phyloP scores from a whole-genome alignment of 192 early-diverging fungal genomes.

The Jimgerdemannia flammicorona region DNA sequence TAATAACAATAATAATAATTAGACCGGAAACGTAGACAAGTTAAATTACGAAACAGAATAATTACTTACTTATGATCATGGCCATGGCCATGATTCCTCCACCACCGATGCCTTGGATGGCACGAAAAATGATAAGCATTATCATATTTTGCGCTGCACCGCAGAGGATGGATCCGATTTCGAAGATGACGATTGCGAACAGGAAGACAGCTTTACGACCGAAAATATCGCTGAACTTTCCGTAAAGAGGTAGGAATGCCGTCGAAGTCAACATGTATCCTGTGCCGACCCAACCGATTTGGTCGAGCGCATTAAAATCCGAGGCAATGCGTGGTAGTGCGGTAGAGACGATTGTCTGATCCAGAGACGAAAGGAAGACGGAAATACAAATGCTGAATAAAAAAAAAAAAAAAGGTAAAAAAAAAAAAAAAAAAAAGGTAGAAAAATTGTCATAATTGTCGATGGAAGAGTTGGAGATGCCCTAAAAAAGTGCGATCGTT shows the following conservation, averaged over 20 bases:
- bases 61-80: too few species aligned
- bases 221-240: constrained; percentile 69
- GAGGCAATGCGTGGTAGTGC: constrained; percentile 64
- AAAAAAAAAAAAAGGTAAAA: neutral
- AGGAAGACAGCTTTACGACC: constrained; percentile 65
- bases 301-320: constrained; percentile 61
- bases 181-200: constrained; percentile 55
- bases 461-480: too few species aligned
- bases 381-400: constrained; percentile 49
- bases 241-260: constrained; percentile 56
- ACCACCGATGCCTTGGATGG: constrained; percentile 51
- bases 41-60: too few species aligned
- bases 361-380: constrained; percentile 69
- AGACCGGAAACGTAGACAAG: too few species aligned
- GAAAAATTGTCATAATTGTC: too few species aligned
- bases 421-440: too few species aligned
- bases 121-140: constrained; percentile 46
- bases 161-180: constrained; percentile 64
- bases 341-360: constrained; percentile 82
- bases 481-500: neutral
- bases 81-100: constrained; percentile 46
- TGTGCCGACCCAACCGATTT: constrained; percentile 77
- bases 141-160: constrained; percentile 58
- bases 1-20: too few species aligned
- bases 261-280: constrained; percentile 30